These are phyloP conservation scores for Taphrina communis DNA, from an alignment of 1,139 yeast genomes.

Conservation along the genomic window DNA sequence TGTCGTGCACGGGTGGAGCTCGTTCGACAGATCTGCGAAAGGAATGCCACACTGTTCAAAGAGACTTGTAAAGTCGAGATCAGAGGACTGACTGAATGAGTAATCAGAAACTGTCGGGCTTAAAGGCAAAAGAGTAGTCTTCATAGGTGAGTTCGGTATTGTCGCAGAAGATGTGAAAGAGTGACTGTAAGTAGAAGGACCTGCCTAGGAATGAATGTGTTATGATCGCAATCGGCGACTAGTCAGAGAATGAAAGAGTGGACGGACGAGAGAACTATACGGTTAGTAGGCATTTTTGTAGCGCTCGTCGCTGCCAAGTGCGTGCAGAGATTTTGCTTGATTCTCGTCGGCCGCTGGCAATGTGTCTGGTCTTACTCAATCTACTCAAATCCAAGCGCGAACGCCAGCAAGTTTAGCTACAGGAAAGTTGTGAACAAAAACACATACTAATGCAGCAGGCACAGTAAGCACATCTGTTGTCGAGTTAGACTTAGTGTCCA, in stretches of 20 bases:
- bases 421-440: not conserved
- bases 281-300: not conserved
- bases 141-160: not conserved
- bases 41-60: constrained; percentile 31
- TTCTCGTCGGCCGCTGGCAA: too few species aligned
- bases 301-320: too few species aligned
- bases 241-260: constrained; percentile 1
- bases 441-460: not conserved
- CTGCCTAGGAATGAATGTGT: constrained; percentile 14
- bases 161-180: too few species aligned
- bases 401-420: not conserved
- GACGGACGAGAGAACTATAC: constrained; percentile 29
- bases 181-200: not conserved
- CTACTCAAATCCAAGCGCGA: constrained; percentile 26
- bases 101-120: constrained; percentile 4
- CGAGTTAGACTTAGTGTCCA: not conserved
- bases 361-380: constrained; percentile 14
- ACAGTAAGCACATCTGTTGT: constrained; percentile 2
- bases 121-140: not conserved
- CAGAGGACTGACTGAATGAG: constrained; percentile 5
- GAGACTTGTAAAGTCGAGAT: constrained; percentile 11
- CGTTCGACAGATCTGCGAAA: constrained; percentile 13
- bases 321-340: too few species aligned
- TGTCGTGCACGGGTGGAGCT: not conserved
- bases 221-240: not conserved